Percentiles rank a stretch among this genome's conserved stretches.
phyloP scores from a whole-genome alignment of 345 rosid genomes.

The Diplotaxis tenuifolia region DNA sequence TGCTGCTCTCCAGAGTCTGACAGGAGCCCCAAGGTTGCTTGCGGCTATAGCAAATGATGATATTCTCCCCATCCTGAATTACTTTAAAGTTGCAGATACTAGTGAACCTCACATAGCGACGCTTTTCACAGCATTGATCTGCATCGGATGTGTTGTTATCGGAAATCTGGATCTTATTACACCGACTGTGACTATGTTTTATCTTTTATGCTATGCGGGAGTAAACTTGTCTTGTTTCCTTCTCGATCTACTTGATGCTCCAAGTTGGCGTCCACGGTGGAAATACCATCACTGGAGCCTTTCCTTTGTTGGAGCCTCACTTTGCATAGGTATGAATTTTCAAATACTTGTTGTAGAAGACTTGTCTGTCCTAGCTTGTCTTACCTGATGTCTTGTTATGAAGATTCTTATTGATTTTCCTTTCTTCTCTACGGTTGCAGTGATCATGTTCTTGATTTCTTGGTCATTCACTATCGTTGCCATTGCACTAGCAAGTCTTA shows the following conservation, averaged over 20 bases:
- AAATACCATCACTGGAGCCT: slow-evolving; percentile 99
- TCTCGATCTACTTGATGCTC: slow-evolving; percentile 98
- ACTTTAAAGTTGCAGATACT: slow-evolving; percentile 90
- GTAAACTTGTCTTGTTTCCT: slow-evolving; percentile 99
- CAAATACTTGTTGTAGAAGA: slow-evolving; percentile 4
- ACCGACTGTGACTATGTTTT: slow-evolving; percentile 96
- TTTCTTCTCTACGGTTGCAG: slow-evolving; percentile 52
- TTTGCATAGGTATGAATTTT: slow-evolving; percentile 65
- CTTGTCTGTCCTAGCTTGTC: neutral
- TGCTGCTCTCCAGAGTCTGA: slow-evolving; percentile 97
- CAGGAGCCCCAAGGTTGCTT: slow-evolving; percentile 97
- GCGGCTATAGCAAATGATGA: slow-evolving; percentile 99
- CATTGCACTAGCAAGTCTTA: slow-evolving; percentile 95
- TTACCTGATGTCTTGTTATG: slow-evolving; percentile 11
- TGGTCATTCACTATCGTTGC: slow-evolving; percentile 95
- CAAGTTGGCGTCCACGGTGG: slow-evolving; percentile 99
- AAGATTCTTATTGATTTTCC: slow-evolving; percentile 23
- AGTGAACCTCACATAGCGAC: slow-evolving; percentile 87
- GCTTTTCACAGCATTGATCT: slow-evolving; percentile 84
- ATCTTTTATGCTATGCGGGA: slow-evolving; percentile 90
- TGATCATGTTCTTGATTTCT: slow-evolving; percentile 99
- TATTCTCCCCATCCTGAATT: slow-evolving; percentile 93
- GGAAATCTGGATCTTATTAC: slow-evolving; percentile 99
- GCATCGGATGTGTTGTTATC: slow-evolving; percentile 82
- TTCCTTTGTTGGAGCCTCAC: slow-evolving; percentile 89